These are phyloP conservation scores for Suillus discolor DNA, from an alignment of 768 basidiomycete species.

Conservation along the genomic window DNA sequence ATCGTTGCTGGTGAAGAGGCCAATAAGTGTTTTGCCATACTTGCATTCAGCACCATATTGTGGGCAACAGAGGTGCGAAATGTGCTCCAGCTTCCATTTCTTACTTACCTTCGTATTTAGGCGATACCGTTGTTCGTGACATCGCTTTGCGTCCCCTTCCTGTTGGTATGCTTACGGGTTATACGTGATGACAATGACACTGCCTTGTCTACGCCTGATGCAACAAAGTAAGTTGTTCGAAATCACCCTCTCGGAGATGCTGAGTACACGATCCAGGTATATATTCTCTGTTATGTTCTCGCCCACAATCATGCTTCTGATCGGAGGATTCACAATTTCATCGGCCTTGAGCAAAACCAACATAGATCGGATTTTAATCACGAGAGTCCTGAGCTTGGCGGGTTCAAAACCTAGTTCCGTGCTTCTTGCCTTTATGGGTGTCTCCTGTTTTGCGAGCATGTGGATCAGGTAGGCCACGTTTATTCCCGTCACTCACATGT, in stretches of 20 bases:
- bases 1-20: conserved; percentile 68
- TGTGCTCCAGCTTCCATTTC: neutral
- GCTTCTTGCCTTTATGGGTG: conserved; percentile 91
- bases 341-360: conserved; percentile 95
- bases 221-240: conserved; percentile 66
- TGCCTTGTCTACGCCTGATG: conserved; percentile 61
- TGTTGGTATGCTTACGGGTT: conserved; percentile 84
- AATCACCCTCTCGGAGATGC: conserved; percentile 6
- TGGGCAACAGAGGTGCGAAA: conserved; percentile 92
- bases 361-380: conserved; percentile 91
- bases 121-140: conserved; percentile 99
- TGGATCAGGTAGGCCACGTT: conserved; percentile 79
- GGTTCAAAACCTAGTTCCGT: conserved; percentile 87
- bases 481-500: too few species aligned
- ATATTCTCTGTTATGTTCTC: conserved; percentile 97
- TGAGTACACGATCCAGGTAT: conserved; percentile 50
- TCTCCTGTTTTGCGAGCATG: conserved; percentile 98
- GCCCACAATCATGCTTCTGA: conserved; percentile 97
- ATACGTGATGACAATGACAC: conserved; percentile 59
- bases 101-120: conserved; percentile 39
- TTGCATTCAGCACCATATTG: conserved; percentile 87
- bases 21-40: conserved; percentile 87
- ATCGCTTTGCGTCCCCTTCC: conserved; percentile 83
- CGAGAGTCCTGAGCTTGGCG: conserved; percentile 86
- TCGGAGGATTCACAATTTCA: conserved; percentile 97